Conservation (phyloP, 805 yeast genomes). For the Hanseniaspora nectarophila region DNA sequence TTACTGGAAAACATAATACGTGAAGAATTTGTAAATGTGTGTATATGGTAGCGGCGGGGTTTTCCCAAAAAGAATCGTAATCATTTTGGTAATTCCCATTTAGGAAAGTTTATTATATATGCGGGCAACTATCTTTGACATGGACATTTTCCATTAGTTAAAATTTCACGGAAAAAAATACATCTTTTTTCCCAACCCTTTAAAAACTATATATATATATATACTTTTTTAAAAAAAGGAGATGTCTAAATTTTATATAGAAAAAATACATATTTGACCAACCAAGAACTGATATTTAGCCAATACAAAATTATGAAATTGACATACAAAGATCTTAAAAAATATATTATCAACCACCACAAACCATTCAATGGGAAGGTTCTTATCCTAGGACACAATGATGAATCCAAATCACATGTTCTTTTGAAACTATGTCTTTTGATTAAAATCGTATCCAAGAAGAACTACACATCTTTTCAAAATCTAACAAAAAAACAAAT, state of each 20-base stretch:
- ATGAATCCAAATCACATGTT: constrained; percentile 7
- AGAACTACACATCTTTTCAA: constrained; percentile 4
- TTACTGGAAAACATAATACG: no score
- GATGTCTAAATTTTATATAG: no score
- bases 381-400: not conserved
- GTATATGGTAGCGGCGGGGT: not conserved
- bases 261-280: not conserved
- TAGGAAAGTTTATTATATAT: no score
- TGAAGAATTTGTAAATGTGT: not conserved
- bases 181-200: no score
- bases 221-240: no score
- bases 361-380: constrained; percentile 13
- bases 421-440: constrained; percentile 5
- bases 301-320: not conserved
- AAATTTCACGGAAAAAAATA: no score
- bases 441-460: not conserved
- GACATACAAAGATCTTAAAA: constrained; percentile 1
- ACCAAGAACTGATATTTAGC: no score
- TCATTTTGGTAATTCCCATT: no score
- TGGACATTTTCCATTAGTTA: no score
- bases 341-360: constrained; percentile 1
- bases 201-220: no score
- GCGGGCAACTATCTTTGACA: no score
- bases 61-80: no score
- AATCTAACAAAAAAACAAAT: constrained; percentile 1